Percentiles rank a stretch among this genome's conserved stretches.
Evolutionary conservation across 108 stramenopile genomes (phyloP).

Genomic region (Nitzschia inconspicua): DNA sequence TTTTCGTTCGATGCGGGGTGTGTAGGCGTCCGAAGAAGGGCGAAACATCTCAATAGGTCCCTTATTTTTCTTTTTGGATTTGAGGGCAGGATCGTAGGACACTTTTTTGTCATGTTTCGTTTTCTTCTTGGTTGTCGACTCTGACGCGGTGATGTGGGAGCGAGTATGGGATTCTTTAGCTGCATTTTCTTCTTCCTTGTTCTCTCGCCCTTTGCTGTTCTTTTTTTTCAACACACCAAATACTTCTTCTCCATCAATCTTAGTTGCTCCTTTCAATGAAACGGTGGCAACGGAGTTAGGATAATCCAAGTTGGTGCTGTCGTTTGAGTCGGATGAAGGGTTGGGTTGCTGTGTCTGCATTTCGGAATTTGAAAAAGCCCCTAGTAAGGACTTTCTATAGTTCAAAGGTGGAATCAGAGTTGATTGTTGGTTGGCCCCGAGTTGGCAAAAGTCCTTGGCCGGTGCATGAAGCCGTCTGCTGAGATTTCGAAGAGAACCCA

Average conservation of each 20-base stretch:
- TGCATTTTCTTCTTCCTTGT: not conserved
- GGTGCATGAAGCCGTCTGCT: constrained; percentile 14
- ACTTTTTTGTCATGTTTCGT: constrained; percentile 13
- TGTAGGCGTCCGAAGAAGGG: constrained; percentile 84
- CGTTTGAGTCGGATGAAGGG: too few species aligned
- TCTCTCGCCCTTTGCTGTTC: not conserved
- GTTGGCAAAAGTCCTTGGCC: constrained; percentile 18
- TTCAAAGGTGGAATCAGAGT: constrained; percentile 10
- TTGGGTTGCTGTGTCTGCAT: too few species aligned
- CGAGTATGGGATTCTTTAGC: not conserved
- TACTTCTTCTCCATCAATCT: too few species aligned
- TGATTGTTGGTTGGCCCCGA: not conserved
- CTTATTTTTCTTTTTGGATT: not conserved
- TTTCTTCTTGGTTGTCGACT: not conserved
- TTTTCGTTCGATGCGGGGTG: constrained; percentile 75
- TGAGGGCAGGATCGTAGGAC: not conserved
- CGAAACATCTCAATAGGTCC: constrained; percentile 61
- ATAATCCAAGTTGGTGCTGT: too few species aligned
- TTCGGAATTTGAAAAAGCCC: too few species aligned
- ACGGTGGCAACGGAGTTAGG: too few species aligned
- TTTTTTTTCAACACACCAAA: too few species aligned
- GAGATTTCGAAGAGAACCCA: constrained; percentile 42
- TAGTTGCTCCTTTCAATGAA: too few species aligned
- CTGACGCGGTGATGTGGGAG: not conserved
- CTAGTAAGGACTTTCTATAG: too few species aligned